Conservation (phyloP, 306 rosid species). For the Castanopsis chinensis region DNA sequence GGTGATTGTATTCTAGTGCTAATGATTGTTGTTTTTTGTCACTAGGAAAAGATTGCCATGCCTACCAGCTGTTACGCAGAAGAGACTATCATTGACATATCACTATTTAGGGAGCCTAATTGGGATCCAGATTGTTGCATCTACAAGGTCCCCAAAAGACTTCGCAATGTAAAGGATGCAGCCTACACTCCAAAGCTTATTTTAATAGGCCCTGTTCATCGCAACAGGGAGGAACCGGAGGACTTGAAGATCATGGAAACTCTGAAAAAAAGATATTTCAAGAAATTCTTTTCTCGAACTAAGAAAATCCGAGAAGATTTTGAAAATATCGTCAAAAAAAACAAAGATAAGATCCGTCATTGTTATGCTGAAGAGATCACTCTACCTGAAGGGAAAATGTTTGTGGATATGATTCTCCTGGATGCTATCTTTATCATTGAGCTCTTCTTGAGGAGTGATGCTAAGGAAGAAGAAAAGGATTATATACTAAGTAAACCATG, state of each 20-base stretch:
- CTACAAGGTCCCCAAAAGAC: conserved; percentile 13
- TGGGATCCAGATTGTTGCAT: not conserved
- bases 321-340: not conserved
- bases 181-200: conserved; percentile 23
- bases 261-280: not conserved
- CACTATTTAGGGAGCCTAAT: not conserved
- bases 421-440: conserved; percentile 28
- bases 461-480: not conserved
- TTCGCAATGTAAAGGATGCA: not conserved
- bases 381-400: not conserved
- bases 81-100: not conserved
- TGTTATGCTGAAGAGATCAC: not conserved
- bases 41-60: too few relatives aligned
- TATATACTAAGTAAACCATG: conserved; percentile 24
- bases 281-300: not conserved
- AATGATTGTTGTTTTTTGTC: too few relatives aligned
- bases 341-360: not conserved
- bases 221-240: not conserved
- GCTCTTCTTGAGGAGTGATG: not conserved
- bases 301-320: not conserved
- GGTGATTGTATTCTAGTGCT: too few relatives aligned
- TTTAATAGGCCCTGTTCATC: conserved; percentile 24
- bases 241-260: not conserved
- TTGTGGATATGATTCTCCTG: not conserved
- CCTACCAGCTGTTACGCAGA: too few relatives aligned